Base-by-base conservation (phyloP, 108 stramenopile genomes). In the Fistulifera solaris region DNA sequence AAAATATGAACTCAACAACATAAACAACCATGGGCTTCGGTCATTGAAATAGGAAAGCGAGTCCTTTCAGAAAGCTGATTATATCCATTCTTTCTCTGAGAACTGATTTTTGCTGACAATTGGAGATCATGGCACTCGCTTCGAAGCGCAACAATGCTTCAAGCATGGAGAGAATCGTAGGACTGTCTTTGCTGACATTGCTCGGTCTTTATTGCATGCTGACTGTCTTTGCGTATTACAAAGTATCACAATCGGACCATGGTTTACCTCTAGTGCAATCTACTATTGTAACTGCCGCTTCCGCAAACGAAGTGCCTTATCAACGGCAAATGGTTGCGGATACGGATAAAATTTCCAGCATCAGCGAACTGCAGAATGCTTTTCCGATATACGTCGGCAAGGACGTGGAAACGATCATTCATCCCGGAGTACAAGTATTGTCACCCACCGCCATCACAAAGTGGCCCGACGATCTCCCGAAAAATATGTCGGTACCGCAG, bases 331-430 rank as follows among this genome's bases (percentile, higher is more conserved):
- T 5, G 25, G 25, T 6, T 2, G 22, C 46, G 10, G 1, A 27
- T 8, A n/a, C 17, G 63, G 21, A 63, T 41, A 53, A 62, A 19
- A 65, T 69, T 38, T 7, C 42, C 24, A 61, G 60, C 22, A 59
- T 70, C 19, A 13, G 31, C 22, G 60, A 58, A 15, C 27, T 77
- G 7, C 76, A 69, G 31, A 55, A 66, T 41, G 62, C 71, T 2
- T 78, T 78, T 43, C 77, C 77, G 0, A 41, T 78, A 14, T 65
- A 73, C 40, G 71, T 58, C 0, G 43, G 49, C 27, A 47, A 63
- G 5, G 72, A 70, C 43, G 23, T 61, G 51, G 77, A 78, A 62
- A 54, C 47, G 26, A 78, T 78, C 35, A 38, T 56, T 41, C 72
- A 73, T 58, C 72, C 77, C 5, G 77, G 68, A 39, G 18, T 48